phyloP scores from a whole-genome alignment of 2,329 filamentous ascomycete species.

The Monosporascus sp. region DNA sequence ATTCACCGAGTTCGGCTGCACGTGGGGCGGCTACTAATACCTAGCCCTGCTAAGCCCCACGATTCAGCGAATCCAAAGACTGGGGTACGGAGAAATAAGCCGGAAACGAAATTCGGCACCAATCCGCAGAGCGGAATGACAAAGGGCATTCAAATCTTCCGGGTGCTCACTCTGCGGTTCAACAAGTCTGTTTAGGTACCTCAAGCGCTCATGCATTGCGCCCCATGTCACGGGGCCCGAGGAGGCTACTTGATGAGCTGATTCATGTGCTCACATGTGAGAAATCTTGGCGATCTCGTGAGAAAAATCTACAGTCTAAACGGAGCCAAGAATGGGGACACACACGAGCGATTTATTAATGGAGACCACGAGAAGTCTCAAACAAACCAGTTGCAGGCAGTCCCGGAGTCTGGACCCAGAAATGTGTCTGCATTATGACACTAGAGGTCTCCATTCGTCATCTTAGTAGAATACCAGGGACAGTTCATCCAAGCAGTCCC shows the following conservation, averaged over 20 bases:
- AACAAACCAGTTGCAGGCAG: neutral
- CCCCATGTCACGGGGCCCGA: neutral
- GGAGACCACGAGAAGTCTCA: neutral
- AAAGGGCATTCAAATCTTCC: no score
- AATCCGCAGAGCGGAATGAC: neutral
- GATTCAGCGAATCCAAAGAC: neutral
- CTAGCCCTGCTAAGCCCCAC: neutral
- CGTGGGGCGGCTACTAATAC: no score
- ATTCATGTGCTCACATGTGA: neutral
- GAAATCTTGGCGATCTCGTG: neutral
- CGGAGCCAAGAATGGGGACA: neutral
- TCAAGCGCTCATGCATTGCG: neutral
- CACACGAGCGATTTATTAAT: neutral
- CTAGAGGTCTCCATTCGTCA: neutral
- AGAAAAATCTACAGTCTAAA: neutral
- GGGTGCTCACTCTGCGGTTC: neutral
- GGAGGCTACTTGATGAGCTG: neutral
- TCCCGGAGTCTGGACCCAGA: neutral
- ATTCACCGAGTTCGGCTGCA: neutral
- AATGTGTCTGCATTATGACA: neutral
- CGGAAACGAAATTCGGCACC: neutral
- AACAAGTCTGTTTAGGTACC: neutral
- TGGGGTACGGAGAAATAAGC: neutral
- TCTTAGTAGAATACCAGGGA: neutral
- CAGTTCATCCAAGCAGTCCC: neutral